phyloP scores from a whole-genome alignment of 2,329 filamentous ascomycete genomes.

The Akanthomyces muscarius region DNA sequence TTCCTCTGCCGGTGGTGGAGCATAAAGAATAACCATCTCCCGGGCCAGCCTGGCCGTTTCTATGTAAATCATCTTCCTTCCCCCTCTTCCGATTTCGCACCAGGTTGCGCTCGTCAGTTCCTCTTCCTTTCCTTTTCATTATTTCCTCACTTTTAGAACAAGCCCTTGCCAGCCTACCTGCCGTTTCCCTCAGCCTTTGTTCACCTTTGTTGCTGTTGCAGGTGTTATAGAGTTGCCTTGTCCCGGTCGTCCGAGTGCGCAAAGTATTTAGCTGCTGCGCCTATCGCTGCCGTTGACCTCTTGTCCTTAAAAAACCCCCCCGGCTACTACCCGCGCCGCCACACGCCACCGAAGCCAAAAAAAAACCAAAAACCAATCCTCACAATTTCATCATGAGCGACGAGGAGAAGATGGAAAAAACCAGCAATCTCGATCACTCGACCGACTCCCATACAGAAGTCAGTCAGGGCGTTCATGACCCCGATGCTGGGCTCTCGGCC shows the following conservation, averaged over 20 bases:
- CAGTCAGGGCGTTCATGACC: slow-evolving; percentile 32
- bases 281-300: neutral
- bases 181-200: neutral
- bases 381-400: slow-evolving; percentile 29
- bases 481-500: slow-evolving; percentile 59
- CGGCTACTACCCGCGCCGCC: neutral
- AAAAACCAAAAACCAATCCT: neutral
- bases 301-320: neutral
- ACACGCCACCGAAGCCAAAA: neutral
- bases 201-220: neutral
- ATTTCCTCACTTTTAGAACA: neutral
- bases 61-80: slow-evolving; percentile 5
- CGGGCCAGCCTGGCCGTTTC: slow-evolving; percentile 2
- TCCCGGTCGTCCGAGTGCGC: neutral
- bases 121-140: neutral
- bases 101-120: neutral
- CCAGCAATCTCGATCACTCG: slow-evolving; percentile 23
- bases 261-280: too few relatives aligned
- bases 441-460: slow-evolving; percentile 27
- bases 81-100: slow-evolving; percentile 1
- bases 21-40: slow-evolving; percentile 14
- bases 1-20: slow-evolving; percentile 13
- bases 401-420: slow-evolving; percentile 25
- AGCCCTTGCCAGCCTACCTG: neutral
- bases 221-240: neutral